Evolutionary conservation across 345 rosid species (phyloP).

Genomic region (Salix arbutifolia): DNA sequence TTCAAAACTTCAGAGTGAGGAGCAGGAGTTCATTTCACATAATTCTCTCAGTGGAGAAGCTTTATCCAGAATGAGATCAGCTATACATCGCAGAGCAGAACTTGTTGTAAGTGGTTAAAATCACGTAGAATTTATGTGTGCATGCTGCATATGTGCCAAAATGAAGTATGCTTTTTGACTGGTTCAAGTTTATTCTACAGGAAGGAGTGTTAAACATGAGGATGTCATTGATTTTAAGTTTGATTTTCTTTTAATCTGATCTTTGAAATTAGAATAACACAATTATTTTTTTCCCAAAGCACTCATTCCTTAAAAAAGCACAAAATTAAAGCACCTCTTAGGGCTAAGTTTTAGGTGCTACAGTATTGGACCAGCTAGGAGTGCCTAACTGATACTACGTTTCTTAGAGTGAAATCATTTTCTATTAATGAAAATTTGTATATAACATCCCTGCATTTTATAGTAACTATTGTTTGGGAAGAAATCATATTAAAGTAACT

Average conservation of each 20-base stretch:
- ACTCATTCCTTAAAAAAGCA: not conserved
- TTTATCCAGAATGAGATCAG: conserved; percentile 55
- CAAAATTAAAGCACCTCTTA: not conserved
- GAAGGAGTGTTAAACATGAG: not conserved
- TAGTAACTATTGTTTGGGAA: not conserved
- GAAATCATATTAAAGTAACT: not conserved
- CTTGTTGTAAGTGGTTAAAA: conserved; percentile 63
- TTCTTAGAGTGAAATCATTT: not conserved
- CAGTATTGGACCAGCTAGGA: not conserved
- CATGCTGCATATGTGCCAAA: not conserved
- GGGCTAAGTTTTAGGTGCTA: not conserved
- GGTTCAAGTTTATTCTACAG: not conserved
- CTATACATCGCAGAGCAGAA: conserved; percentile 62
- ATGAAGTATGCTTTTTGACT: not conserved
- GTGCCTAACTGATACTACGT: not conserved
- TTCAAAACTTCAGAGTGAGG: conserved; percentile 57
- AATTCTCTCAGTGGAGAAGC: conserved; percentile 42
- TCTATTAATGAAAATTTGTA: not conserved
- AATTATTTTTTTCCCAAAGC: not conserved
- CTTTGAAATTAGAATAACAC: not conserved
- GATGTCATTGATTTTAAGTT: not conserved
- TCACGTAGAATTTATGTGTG: conserved; percentile 8
- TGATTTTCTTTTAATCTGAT: conserved; percentile 3
- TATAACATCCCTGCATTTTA: not conserved
- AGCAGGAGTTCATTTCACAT: conserved; percentile 52